Evolutionary conservation across 2,329 filamentous ascomycete genomes (phyloP), one percentile per base, ranked within the genome.

Genomic region (Curvularia hawaiiensis): DNA sequence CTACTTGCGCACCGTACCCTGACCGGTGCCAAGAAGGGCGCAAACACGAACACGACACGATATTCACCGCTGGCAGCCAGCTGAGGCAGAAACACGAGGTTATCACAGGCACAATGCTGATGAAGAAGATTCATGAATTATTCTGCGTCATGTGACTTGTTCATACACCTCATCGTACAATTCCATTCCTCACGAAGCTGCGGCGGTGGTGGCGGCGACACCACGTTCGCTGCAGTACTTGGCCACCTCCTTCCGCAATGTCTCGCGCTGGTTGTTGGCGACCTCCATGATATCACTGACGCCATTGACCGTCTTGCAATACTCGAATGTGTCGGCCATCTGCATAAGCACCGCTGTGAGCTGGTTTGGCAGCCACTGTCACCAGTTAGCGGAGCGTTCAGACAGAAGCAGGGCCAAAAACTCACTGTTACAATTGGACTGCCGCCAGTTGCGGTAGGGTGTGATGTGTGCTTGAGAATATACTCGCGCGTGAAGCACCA

Each of bases 401-500:
- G 20, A 9, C 7, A 26, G 5, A 31, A 1, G 3, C 5, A 22
- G 4, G 22, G 12, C 24, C 41, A 6, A 41, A 8, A 18, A 73
- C 76, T 66, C 69, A 79, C 78, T 2, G 90, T 93, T 16, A 93
- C 89, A 60, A 94, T 93, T 3, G 90, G 90, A 65, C 88, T 91
- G 18, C 90, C 90, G 2, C 90, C 90, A 0, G 90, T 94, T 0
- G 90, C 90, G 2, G 88, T 91, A 0, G 90, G 90, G 71, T 94
- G 90, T 18, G 79, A 80, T 0, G 88, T 92, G 70, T 86, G 85
- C 81, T 92, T 91, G 61, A 94, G 83, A 67, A 94, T 93, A 72
- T 94, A 94, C 80, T 93, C 90, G 58, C 90, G 83, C 2, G 90
- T 91, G 72, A 94, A 94, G 74, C 89, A 91, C 90, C 90, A 94